These are phyloP conservation scores for Dictyostelium brefeldianum DNA, from an alignment of 78 protist genomes.

Conservation along the genomic window DNA sequence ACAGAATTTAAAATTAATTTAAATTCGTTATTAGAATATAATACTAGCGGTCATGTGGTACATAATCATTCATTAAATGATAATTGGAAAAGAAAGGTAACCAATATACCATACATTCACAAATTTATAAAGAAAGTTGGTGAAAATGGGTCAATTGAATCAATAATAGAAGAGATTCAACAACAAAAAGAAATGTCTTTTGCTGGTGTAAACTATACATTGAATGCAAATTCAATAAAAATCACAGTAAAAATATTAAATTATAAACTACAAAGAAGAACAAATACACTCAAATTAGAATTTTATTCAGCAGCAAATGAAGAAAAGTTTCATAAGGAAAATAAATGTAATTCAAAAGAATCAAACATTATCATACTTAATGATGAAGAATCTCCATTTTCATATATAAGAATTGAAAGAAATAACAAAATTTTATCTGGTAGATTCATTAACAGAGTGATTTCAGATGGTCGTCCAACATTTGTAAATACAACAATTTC, in stretches of 20 bases:
- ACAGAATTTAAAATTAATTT: too few species aligned
- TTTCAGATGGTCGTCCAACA: not conserved
- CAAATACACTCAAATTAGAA: not conserved
- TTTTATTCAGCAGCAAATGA: not conserved
- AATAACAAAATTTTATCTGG: not conserved
- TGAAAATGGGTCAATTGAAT: too few species aligned
- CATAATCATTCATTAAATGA: not conserved
- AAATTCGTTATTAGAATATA: too few species aligned
- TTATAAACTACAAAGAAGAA: not conserved
- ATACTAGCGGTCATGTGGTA: too few species aligned
- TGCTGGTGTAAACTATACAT: not conserved
- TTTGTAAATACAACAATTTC: not conserved
- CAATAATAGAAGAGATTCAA: not conserved
- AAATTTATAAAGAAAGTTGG: not conserved
- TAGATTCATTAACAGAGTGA: not conserved
- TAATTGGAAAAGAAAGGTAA: not conserved
- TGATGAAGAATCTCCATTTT: too few species aligned
- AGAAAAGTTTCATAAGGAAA: too few species aligned
- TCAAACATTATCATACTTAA: too few species aligned
- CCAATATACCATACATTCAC: not conserved
- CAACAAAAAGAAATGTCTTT: too few species aligned
- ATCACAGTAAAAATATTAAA: not conserved
- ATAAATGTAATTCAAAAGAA: too few species aligned
- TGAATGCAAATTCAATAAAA: not conserved
- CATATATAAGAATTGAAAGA: not conserved